Conservation (phyloP, 768 basidiomycete genomes). For the Boletus rubescentipes region DNA sequence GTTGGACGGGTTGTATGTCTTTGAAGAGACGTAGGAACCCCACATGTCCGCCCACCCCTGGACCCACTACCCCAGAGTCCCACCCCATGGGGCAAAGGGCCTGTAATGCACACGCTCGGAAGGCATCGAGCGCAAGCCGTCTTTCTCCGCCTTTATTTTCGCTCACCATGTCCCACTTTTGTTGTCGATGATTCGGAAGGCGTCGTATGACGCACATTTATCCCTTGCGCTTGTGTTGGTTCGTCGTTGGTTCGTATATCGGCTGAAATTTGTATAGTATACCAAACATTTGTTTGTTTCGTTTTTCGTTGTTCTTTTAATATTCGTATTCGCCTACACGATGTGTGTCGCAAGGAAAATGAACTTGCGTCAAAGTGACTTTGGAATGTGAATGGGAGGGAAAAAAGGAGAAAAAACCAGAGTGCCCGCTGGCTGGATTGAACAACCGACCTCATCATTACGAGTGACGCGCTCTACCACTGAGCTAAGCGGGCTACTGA, state of each 20-base stretch:
- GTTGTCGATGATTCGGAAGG: constrained; percentile 3
- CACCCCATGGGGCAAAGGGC: constrained; percentile 7
- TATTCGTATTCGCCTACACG: background rate
- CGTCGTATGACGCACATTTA: constrained; percentile 8
- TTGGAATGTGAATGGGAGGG: too few species aligned
- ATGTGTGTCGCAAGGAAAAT: background rate
- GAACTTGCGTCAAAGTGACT: background rate
- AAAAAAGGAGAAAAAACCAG: too few species aligned
- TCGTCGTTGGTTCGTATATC: constrained; percentile 9
- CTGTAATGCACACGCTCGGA: background rate
- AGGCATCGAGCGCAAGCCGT: constrained; percentile 5
- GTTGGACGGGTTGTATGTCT: constrained; percentile 33
- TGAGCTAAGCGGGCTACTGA: constrained; percentile 39
- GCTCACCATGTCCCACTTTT: background rate
- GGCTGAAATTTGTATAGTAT: constrained; percentile 23
- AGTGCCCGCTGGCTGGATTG: constrained; percentile 44
- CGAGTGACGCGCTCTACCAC: constrained; percentile 47
- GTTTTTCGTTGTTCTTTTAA: background rate
- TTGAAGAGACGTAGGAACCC: constrained; percentile 20
- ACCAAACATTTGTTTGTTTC: constrained; percentile 10
- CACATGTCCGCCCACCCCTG: background rate
- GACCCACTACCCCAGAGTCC: constrained; percentile 2
- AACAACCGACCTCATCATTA: constrained; percentile 48
- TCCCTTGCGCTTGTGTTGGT: background rate
- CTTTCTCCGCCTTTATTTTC: background rate